Base-by-base conservation (phyloP, 306 rosid species). In the Mimosa pudica region DNA sequence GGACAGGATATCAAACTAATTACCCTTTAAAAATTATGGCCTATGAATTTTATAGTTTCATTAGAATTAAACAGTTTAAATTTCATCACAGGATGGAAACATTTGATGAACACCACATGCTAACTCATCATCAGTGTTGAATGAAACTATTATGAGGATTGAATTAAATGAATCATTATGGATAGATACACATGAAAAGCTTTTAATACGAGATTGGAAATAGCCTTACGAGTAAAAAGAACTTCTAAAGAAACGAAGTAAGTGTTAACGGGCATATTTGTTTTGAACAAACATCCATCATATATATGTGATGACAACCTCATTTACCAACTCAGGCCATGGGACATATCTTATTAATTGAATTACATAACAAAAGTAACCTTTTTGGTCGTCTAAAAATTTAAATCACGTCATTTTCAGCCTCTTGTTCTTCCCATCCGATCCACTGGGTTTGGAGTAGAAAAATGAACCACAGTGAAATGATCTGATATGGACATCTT, bases 401-500 rank as follows among this genome's bases (percentile, higher is more conserved):
- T 67, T 60, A 66, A 66, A 48, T 57, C 63, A 18, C 4, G 81
- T 80, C 83, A 4, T 86, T 86, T 80, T 86, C 83, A 63, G 58
- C 20, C 54, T 70, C 81, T 32, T 14, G 55, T 52, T 52, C 58
- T 5, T 77, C 79, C 48, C 54, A 51, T 81, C 79, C 48, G 46
- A 51, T 81, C 78, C 74, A 74, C 57, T 78, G 49, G 32, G 11
- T 66, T 65, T 13, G 70, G 71, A 67, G 74, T 67, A 14, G 42
- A 81, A 74, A 81, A 67, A 69, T 42, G 46, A 62, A 38, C 68
- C 62, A 67, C 73, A 24, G 74, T 38, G 77, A 57, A 61, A 61
- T 82, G 88, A 79, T 66, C 71, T 82, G 88, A 82, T 49, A 57
- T 32, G 58, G 86, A 85, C 85, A 82, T 64, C 46, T 62, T 54